These are phyloP conservation scores for Cercospora sp. DNA, from an alignment of 2,329 filamentous ascomycete genomes.

Conservation along the genomic window DNA sequence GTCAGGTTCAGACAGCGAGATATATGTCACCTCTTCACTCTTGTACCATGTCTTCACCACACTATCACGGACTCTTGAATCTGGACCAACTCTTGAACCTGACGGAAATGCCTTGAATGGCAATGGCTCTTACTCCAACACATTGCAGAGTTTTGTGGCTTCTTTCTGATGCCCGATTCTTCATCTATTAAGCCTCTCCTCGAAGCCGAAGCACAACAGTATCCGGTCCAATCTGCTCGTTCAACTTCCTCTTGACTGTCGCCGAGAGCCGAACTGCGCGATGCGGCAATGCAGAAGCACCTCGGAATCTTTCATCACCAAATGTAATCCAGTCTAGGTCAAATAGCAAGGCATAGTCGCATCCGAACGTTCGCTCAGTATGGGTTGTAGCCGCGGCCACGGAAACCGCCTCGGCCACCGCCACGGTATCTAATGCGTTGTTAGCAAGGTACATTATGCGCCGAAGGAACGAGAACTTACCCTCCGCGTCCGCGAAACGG, in stretches of 20 bases:
- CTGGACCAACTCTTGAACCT: slow-evolving; percentile 14
- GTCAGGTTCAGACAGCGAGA: background rate
- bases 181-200: slow-evolving; percentile 19
- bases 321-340: slow-evolving; percentile 9
- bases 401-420: slow-evolving; percentile 35
- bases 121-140: slow-evolving; percentile 28
- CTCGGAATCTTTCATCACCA: background rate
- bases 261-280: background rate
- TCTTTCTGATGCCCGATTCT: slow-evolving; percentile 30
- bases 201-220: slow-evolving; percentile 2
- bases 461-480: background rate
- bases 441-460: slow-evolving; percentile 7
- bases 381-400: slow-evolving; percentile 41
- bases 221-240: slow-evolving; percentile 4
- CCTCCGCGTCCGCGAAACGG: slow-evolving; percentile 11
- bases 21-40: slow-evolving; percentile 19
- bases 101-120: slow-evolving; percentile 2
- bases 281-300: slow-evolving; percentile 3
- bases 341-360: background rate
- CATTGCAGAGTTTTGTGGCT: slow-evolving; percentile 31
- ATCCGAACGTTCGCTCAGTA: slow-evolving; percentile 39
- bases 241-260: slow-evolving; percentile 5
- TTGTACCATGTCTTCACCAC: slow-evolving; percentile 16
- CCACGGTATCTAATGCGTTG: slow-evolving; percentile 36
- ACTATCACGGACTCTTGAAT: slow-evolving; percentile 2